Base-by-base conservation (phyloP, 306 rosid genomes). In the Medicago ruthenica region DNA sequence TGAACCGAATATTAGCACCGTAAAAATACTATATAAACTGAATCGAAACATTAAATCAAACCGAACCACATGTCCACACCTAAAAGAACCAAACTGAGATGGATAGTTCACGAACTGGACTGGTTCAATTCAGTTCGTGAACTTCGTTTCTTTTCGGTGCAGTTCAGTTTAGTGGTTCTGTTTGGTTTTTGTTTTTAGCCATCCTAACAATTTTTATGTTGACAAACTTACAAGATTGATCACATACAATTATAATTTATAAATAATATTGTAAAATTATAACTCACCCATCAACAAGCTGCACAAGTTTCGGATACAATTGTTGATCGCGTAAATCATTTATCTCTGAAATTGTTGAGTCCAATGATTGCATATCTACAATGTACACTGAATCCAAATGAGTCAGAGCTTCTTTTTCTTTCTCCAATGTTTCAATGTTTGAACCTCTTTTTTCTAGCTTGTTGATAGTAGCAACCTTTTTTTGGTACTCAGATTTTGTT, bases 291-390 rank as follows among this genome's bases (percentile, higher is more conserved):
- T 84, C 87, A 50, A 92, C 90, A 39, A 92, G 97, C 74, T 89
- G 91, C 79, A 85, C 91, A 75, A 95, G 97, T 75, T 86, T 90
- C 21, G 92, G 91, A 79, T 87, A 90, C 76, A 95, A 79, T 74
- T 83, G 97, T 7, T 90, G 80, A 31, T 95, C 97, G 15, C 99
- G 92, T 81, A 95, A 76, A 7, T 89, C 86, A 73, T 83, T 90
- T 68, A 95, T 92, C 91, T 95, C 99, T 1, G 89, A 82, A 61
- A 92, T 90, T 12, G 97, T 95, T 47, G 99, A 95, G 64, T 95
- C 99, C 93, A 95, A 73, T 83, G 92, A 86, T 71, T 95, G 97
- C 96, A 95, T 90, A 83, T 95, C 99, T 27, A 95, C 99, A 70
- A 90, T 92, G 85, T 92, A 90, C 78, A 96, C 83, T 9, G 99